Conservation (phyloP, 495 filamentous ascomycete species). For the Lineolata rhizophorae region DNA sequence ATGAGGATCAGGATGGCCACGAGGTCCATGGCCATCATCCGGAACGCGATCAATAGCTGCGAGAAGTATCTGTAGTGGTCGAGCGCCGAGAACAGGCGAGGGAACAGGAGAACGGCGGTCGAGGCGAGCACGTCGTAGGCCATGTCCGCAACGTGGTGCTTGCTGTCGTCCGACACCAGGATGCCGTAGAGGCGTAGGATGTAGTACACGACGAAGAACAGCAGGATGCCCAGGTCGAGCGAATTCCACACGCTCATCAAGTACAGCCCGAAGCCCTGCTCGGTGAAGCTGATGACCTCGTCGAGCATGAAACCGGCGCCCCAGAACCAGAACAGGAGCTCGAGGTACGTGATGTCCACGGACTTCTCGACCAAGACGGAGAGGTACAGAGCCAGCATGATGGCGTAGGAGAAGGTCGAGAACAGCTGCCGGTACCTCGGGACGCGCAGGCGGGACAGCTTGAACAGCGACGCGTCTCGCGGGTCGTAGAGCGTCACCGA, state of each 20-base stretch:
- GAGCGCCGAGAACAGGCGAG: constrained; percentile 71
- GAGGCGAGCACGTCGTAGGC: constrained; percentile 81
- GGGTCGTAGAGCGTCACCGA: constrained; percentile 80
- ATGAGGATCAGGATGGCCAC: constrained; percentile 64
- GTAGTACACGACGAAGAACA: constrained; percentile 76
- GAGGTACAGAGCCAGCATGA: constrained; percentile 64
- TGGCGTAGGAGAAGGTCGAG: constrained; percentile 62
- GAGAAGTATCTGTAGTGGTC: constrained; percentile 93
- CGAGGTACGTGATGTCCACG: constrained; percentile 52
- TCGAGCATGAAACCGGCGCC: constrained; percentile 94
- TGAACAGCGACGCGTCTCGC: constrained; percentile 69
- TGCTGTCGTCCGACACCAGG: constrained; percentile 43
- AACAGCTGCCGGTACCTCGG: constrained; percentile 77
- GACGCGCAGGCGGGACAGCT: constrained; percentile 70
- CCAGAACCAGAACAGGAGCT: constrained; percentile 91
- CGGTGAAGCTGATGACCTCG: constrained; percentile 77
- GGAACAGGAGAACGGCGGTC: constrained; percentile 73
- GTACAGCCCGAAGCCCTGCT: constrained; percentile 83
- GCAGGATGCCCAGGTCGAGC: constrained; percentile 71
- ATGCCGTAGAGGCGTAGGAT: constrained; percentile 71
- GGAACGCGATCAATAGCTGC: constrained; percentile 76
- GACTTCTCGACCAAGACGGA: constrained; percentile 51
- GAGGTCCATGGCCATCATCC: constrained; percentile 78
- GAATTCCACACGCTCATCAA: constrained; percentile 95
- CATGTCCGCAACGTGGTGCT: constrained; percentile 44